These are phyloP conservation scores for Syzygium syzygioides DNA, from an alignment of 441 rosid genomes.

Conservation along the genomic window DNA sequence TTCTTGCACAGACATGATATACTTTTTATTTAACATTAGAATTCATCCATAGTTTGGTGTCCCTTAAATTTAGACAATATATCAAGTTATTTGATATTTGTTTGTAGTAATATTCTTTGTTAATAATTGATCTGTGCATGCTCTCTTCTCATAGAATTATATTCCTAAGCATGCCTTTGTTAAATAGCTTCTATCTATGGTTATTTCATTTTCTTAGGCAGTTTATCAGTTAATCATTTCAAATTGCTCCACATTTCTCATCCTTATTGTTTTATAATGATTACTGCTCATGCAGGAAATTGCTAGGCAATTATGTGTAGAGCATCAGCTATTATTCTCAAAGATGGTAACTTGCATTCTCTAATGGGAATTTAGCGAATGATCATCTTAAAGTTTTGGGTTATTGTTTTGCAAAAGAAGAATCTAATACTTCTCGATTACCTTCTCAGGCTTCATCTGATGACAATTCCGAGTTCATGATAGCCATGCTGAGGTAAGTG, in stretches of 20 bases:
- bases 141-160: not conserved
- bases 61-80: not conserved
- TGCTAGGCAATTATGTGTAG: slow-evolving; percentile 80
- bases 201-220: not conserved
- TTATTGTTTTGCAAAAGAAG: not conserved
- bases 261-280: slow-evolving; percentile 4
- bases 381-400: not conserved
- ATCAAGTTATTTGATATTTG: not conserved
- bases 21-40: not conserved
- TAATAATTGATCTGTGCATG: not conserved
- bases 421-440: not conserved
- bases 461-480: slow-evolving; percentile 82
- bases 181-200: not conserved
- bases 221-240: not conserved
- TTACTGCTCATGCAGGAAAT: slow-evolving; percentile 53
- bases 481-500: slow-evolving; percentile 75
- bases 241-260: not conserved
- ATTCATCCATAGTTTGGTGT: not conserved
- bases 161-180: not conserved
- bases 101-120: not conserved
- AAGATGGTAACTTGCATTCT: slow-evolving; percentile 49
- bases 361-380: slow-evolving; percentile 1
- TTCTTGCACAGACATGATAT: not conserved
- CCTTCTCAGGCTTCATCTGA: slow-evolving; percentile 79
- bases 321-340: slow-evolving; percentile 75